Evolutionary conservation across 2,329 filamentous ascomycete genomes (phyloP).

Genomic region (Alternaria hordeiaustralica): DNA sequence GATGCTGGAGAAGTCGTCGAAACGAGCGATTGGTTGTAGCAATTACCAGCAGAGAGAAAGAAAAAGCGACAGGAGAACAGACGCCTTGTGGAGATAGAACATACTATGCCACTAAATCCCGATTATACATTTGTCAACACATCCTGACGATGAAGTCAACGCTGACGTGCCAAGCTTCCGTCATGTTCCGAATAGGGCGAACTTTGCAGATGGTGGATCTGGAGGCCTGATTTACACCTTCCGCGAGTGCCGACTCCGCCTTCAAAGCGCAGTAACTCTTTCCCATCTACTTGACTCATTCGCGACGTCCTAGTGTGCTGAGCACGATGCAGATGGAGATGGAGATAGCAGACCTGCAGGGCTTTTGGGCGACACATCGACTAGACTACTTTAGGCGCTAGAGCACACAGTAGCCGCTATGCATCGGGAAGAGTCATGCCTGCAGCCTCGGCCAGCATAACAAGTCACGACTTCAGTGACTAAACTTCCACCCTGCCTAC

Average conservation of each 20-base stretch:
- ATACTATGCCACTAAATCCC: not conserved
- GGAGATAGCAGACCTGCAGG: not conserved
- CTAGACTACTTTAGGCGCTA: not conserved
- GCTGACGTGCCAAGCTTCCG: constrained; percentile 33
- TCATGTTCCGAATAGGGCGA: constrained; percentile 21
- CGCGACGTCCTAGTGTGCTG: not conserved
- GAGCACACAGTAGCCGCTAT: not conserved
- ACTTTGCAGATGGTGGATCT: constrained; percentile 2
- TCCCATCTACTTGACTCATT: not conserved
- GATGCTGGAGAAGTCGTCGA: not conserved
- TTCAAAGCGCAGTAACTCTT: not conserved
- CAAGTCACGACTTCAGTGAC: not conserved
- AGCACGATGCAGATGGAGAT: not conserved
- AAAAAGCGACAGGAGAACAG: not conserved
- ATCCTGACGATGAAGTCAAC: constrained; percentile 5
- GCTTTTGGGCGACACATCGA: not conserved
- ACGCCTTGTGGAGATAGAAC: not conserved
- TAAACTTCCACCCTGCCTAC: not conserved
- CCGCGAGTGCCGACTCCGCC: constrained; percentile 1
- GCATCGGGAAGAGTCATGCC: not conserved
- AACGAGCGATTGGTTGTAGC: not conserved
- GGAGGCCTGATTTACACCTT: not conserved
- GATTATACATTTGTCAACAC: not conserved
- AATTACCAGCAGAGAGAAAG: not conserved
- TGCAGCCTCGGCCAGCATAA: not conserved